Conservation (phyloP, 306 rosid genomes). For the Rosa rugosa region DNA sequence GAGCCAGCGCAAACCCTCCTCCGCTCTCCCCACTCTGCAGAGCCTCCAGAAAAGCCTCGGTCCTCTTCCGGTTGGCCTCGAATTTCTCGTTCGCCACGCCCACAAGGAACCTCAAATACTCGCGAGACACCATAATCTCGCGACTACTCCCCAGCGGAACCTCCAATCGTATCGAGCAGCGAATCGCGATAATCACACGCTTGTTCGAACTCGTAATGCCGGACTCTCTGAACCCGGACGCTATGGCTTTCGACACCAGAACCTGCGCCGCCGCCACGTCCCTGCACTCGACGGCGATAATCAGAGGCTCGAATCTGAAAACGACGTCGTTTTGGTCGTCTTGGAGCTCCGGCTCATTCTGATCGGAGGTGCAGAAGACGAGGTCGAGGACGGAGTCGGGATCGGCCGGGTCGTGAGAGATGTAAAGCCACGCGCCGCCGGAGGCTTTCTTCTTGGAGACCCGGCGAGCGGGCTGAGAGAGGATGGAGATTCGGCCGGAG, state of each 20-base stretch:
- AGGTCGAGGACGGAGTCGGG: constrained; percentile 59
- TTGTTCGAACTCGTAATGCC: constrained; percentile 73
- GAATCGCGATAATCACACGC: constrained; percentile 85
- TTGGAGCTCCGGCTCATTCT: constrained; percentile 17
- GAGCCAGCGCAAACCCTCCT: constrained; percentile 8
- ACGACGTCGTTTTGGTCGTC: constrained; percentile 51
- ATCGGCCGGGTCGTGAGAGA: constrained; percentile 73
- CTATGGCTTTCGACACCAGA: constrained; percentile 72
- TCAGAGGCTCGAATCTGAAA: constrained; percentile 89
- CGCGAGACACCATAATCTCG: constrained; percentile 61
- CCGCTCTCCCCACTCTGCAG: constrained; percentile 33
- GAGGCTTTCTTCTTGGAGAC: constrained; percentile 61
- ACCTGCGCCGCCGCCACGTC: constrained; percentile 77
- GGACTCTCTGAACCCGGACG: constrained; percentile 87
- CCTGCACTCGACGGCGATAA: constrained; percentile 76
- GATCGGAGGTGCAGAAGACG: constrained; percentile 45
- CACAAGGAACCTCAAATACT: constrained; percentile 68
- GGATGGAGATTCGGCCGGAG: constrained; percentile 89
- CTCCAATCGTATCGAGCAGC: constrained; percentile 86
- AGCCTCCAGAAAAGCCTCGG: constrained; percentile 62
- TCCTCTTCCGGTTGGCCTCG: constrained; percentile 73
- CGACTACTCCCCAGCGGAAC: constrained; percentile 67
- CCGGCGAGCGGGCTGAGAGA: constrained; percentile 57
- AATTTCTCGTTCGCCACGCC: constrained; percentile 73
- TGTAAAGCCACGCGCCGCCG: constrained; percentile 85